phyloP scores from a whole-genome alignment of 257 asterid genomes.

The Euphrasia confusa region DNA sequence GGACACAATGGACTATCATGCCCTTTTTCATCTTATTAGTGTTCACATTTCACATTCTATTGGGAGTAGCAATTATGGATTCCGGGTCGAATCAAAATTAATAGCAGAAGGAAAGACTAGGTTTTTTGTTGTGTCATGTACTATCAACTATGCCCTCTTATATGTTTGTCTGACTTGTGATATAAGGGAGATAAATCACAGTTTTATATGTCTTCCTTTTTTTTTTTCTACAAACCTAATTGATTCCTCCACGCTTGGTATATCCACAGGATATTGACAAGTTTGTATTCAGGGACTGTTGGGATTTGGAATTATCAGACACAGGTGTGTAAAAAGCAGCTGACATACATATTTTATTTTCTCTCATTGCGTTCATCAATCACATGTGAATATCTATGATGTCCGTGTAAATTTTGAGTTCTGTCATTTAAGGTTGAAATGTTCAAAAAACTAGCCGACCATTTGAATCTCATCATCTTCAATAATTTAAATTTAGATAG shows the following conservation, averaged over 20 bases:
- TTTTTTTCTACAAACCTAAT: not conserved
- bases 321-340: constrained; percentile 48
- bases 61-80: constrained; percentile 7
- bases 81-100: not conserved
- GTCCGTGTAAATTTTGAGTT: not conserved
- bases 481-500: constrained; percentile 17
- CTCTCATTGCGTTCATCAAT: constrained; percentile 11
- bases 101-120: constrained; percentile 1
- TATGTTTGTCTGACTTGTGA: constrained; percentile 7
- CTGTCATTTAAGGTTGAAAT: constrained; percentile 10
- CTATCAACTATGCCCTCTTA: not conserved
- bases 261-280: constrained; percentile 71
- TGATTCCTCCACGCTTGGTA: constrained; percentile 23
- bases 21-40: not conserved
- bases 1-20: not conserved
- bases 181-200: constrained; percentile 1
- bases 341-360: constrained; percentile 4
- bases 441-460: constrained; percentile 14
- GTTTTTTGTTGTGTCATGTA: constrained; percentile 3
- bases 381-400: constrained; percentile 14
- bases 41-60: constrained; percentile 4
- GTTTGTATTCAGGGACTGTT: constrained; percentile 87
- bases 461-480: constrained; percentile 11
- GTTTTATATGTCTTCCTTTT: not conserved
- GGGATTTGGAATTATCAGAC: constrained; percentile 93